Conservation (phyloP, 352 stramenopile genomes). For the Lagenidium sp. region DNA sequence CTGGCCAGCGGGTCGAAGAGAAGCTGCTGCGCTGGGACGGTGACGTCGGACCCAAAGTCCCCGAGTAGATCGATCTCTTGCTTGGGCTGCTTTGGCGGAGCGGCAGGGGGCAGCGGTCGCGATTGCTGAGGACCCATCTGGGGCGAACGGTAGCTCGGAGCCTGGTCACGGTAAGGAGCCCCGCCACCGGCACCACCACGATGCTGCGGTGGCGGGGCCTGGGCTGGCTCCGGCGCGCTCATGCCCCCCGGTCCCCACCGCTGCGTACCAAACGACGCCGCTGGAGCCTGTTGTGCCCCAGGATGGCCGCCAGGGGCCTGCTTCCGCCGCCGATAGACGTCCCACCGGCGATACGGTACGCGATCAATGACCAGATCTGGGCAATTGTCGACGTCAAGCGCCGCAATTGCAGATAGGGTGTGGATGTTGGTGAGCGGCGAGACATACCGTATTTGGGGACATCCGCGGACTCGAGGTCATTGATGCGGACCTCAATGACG, state of each 20-base stretch:
- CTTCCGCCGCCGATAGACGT: slow-evolving; percentile 74
- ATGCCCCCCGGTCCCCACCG: slow-evolving; percentile 54
- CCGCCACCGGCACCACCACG: background rate
- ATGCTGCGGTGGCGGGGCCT: slow-evolving; percentile 13
- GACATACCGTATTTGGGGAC: slow-evolving; percentile 77
- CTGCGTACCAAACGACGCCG: slow-evolving; percentile 56
- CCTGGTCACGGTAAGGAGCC: slow-evolving; percentile 15
- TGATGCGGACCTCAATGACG: slow-evolving; percentile 80
- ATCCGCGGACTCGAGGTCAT: slow-evolving; percentile 61
- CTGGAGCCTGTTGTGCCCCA: no score
- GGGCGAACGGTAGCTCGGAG: slow-evolving; percentile 3
- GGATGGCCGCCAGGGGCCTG: slow-evolving; percentile 14
- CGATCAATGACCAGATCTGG: slow-evolving; percentile 71
- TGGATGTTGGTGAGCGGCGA: no score
- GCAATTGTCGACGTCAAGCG: background rate
- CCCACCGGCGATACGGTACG: slow-evolving; percentile 74
- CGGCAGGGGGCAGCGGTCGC: background rate
- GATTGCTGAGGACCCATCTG: slow-evolving; percentile 3
- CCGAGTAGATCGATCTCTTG: slow-evolving; percentile 78
- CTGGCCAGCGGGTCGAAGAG: slow-evolving; percentile 65
- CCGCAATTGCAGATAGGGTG: no score
- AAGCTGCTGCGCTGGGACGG: slow-evolving; percentile 49
- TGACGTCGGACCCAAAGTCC: slow-evolving; percentile 53
- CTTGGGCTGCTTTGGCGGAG: slow-evolving; percentile 9
- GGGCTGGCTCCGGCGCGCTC: slow-evolving; percentile 16